A percentile compares a stretch with the other conserved stretches of the same genome.
These are phyloP conservation scores for Sporormia fimetaria DNA, from an alignment of 495 filamentous ascomycete species.

Conservation along the genomic window DNA sequence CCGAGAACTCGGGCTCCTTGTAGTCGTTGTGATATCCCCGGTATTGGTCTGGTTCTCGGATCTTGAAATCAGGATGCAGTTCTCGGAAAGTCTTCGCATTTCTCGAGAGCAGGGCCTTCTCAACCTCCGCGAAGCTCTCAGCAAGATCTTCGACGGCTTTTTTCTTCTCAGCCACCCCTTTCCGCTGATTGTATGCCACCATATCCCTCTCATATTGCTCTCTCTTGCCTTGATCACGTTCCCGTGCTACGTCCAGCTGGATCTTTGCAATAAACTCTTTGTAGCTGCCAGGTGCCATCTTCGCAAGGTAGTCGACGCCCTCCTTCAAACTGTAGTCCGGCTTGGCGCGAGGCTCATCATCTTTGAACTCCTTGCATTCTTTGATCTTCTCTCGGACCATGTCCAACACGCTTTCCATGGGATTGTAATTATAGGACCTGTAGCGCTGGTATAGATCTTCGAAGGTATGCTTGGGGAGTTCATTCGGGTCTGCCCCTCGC, in stretches of 20 bases:
- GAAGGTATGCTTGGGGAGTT: slow-evolving; percentile 32
- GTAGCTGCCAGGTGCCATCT: slow-evolving; percentile 42
- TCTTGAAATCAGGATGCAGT: slow-evolving; percentile 41
- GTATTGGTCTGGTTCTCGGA: slow-evolving; percentile 19
- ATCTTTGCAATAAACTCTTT: slow-evolving; percentile 38
- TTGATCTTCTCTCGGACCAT: slow-evolving; percentile 41
- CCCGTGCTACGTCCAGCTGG: slow-evolving; percentile 25
- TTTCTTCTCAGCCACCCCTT: slow-evolving; percentile 42
- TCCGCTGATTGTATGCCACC: slow-evolving; percentile 23
- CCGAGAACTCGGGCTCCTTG: slow-evolving; percentile 32
- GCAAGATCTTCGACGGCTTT: slow-evolving; percentile 39
- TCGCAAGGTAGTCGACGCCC: slow-evolving; percentile 35
- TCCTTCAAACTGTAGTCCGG: slow-evolving; percentile 27
- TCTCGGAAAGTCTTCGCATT: slow-evolving; percentile 56
- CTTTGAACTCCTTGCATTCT: slow-evolving; percentile 36
- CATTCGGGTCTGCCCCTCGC: slow-evolving; percentile 48
- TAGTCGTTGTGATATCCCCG: neutral
- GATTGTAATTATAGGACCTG: too few relatives aligned
- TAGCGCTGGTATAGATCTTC: slow-evolving; percentile 11
- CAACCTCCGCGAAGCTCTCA: slow-evolving; percentile 41
- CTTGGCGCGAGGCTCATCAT: slow-evolving; percentile 12
- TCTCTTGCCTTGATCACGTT: slow-evolving; percentile 13
- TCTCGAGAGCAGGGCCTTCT: slow-evolving; percentile 40
- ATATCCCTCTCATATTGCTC: slow-evolving; percentile 27
- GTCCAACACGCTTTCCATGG: slow-evolving; percentile 44